A percentile compares a stretch with the other conserved stretches of the same genome.
Evolutionary conservation across 306 rosid genomes (phyloP).

Genomic region (Morella rubra): DNA sequence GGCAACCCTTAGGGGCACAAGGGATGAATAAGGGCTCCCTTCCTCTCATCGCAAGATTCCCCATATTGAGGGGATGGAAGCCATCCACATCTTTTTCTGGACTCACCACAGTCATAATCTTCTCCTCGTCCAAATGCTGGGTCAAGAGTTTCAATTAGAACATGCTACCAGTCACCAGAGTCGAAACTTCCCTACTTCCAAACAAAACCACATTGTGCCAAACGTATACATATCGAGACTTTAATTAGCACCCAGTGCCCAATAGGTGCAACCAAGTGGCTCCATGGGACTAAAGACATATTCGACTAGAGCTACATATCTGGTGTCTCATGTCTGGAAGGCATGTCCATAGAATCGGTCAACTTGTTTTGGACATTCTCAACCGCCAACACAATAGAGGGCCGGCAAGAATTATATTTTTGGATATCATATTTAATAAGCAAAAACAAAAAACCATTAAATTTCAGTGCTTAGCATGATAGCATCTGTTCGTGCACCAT

Average conservation of each 20-base stretch:
- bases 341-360: background rate
- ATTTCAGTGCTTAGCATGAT: background rate
- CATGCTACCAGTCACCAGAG: background rate
- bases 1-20: slow-evolving; percentile 33
- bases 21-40: slow-evolving; percentile 31
- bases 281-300: background rate
- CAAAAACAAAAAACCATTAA: background rate
- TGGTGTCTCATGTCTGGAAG: background rate
- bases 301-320: slow-evolving; percentile 1
- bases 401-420: background rate
- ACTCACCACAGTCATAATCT: slow-evolving; percentile 17
- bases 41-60: slow-evolving; percentile 37
- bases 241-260: background rate
- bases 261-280: background rate
- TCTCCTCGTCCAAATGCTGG: slow-evolving; percentile 34
- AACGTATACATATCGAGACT: background rate
- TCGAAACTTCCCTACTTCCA: background rate
- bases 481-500: background rate
- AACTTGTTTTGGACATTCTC: background rate
- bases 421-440: background rate
- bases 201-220: background rate
- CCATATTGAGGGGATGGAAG: slow-evolving; percentile 36
- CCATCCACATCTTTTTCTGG: slow-evolving; percentile 36
- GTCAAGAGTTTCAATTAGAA: background rate
- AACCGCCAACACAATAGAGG: background rate